phyloP scores from a whole-genome alignment of 345 rosid genomes.

The Adansonia digitata region DNA sequence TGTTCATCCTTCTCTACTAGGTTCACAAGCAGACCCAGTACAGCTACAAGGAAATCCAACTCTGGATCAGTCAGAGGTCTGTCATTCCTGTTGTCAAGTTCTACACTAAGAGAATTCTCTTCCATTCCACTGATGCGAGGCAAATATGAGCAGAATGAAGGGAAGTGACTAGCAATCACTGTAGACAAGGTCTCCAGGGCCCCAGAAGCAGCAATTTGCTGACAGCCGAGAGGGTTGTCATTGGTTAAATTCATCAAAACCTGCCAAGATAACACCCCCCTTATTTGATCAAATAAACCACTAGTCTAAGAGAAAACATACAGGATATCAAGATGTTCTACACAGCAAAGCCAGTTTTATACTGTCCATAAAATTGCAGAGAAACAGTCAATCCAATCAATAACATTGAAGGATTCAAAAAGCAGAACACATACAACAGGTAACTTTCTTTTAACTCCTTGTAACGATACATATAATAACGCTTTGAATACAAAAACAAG shows the following conservation, averaged over 20 bases:
- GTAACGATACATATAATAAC: neutral
- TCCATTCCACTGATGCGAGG: slow-evolving; percentile 30
- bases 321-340: neutral
- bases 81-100: slow-evolving; percentile 31
- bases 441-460: neutral
- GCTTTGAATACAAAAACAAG: neutral
- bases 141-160: slow-evolving; percentile 49
- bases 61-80: slow-evolving; percentile 75
- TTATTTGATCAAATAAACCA: neutral
- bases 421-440: neutral
- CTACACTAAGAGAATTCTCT: slow-evolving; percentile 23
- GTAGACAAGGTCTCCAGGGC: slow-evolving; percentile 77
- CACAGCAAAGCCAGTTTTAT: neutral
- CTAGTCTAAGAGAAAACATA: neutral
- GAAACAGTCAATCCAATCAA: neutral
- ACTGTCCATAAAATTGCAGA: neutral
- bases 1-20: slow-evolving; percentile 85
- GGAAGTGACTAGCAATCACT: slow-evolving; percentile 74
- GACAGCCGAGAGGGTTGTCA: slow-evolving; percentile 81
- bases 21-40: slow-evolving; percentile 87
- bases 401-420: neutral
- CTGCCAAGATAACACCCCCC: slow-evolving; percentile 35
- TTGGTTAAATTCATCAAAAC: slow-evolving; percentile 92
- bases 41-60: slow-evolving; percentile 92
- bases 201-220: slow-evolving; percentile 73